Base-by-base conservation (phyloP, 208 protist species). In the Leishmania turanica region DNA sequence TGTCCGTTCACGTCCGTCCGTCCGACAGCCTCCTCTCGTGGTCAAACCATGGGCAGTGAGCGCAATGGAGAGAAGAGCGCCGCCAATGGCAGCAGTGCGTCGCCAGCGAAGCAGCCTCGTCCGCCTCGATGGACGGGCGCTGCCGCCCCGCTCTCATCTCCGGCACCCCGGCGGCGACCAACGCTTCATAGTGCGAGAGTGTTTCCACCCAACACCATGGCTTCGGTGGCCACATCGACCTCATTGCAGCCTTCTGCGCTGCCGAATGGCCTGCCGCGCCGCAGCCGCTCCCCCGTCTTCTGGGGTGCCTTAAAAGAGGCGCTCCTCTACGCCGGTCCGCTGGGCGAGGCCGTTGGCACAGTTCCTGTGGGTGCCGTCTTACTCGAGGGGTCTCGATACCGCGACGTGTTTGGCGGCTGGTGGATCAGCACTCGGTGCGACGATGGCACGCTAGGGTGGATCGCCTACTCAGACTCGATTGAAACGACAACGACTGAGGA, bases 391-490 rank as follows among this genome's bases (percentile, higher is more conserved):
- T 80, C 79, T 27, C 91, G 93, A 45, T 91, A 89, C 71, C 80
- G 81, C 4, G 95, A 98, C 73, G 87, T 85, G 1, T 96, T 96
- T 71, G 84, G 87, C 17, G 88, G 87, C 34, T 93, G 87, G 88
- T 98, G 95, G 93, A 71, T 95, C 27, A 86, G 84, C 45, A 88
- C 89, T 7, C 78, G 81, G 6, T 77, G 70, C 58, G 81, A 70
- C 19, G 92, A 97, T 42, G 89, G 85, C 8, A 54, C 78, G 19
- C 51, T 90, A 13, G 84, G 81, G 6, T 96, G 93, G 92, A 65
- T 94, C 34, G 60, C 45, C 21, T 78, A 75, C 56, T 49, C 34
- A 0, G 84, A 68, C 6, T 27, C 47, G 7, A 53, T 2, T 19
- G 69, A 53, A 37, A 8, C 45, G 45, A 27, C 24, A 31, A 11